These are phyloP conservation scores for Enterocytospora artemiae DNA, from an alignment of 371 early-diverging fungal species.

Conservation along the genomic window DNA sequence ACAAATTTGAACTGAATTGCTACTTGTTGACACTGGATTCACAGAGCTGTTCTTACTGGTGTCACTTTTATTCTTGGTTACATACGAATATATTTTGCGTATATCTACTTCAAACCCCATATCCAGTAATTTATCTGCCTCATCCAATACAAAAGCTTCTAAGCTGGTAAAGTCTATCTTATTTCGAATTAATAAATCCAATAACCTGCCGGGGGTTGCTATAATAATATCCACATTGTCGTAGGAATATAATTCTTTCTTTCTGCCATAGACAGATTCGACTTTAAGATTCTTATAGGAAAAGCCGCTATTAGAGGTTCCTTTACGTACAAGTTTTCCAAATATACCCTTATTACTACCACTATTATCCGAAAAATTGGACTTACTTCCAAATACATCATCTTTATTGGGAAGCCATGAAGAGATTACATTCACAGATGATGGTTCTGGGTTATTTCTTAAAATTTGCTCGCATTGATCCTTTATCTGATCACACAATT, in stretches of 20 bases:
- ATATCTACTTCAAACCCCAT: slow-evolving; percentile 88
- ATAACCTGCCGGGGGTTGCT: slow-evolving; percentile 86
- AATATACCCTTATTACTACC: neutral
- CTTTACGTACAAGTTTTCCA: too few species aligned
- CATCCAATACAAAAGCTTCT: slow-evolving; percentile 89
- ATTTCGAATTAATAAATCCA: slow-evolving; percentile 76
- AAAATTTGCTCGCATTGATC: too few species aligned
- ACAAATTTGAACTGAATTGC: slow-evolving; percentile 21
- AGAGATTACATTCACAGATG: too few species aligned
- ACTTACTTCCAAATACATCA: slow-evolving; percentile 61
- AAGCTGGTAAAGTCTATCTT: slow-evolving; percentile 71
- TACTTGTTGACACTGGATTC: neutral
- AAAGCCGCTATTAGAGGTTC: neutral
- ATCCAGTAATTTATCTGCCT: slow-evolving; percentile 94
- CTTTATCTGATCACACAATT: slow-evolving; percentile 88
- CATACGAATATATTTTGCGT: slow-evolving; percentile 55
- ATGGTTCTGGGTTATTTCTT: too few species aligned
- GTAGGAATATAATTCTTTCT: slow-evolving; percentile 68
- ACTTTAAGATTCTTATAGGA: slow-evolving; percentile 2
- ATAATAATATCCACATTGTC: slow-evolving; percentile 65
- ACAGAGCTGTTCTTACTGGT: too few species aligned
- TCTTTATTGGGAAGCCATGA: too few species aligned
- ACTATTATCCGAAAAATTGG: neutral
- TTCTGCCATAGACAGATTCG: slow-evolving; percentile 60
- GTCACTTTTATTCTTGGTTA: too few species aligned